Base-by-base conservation (phyloP, 228 moss, liverwort and hornwort species). In the Sphagnum magellanicum region DNA sequence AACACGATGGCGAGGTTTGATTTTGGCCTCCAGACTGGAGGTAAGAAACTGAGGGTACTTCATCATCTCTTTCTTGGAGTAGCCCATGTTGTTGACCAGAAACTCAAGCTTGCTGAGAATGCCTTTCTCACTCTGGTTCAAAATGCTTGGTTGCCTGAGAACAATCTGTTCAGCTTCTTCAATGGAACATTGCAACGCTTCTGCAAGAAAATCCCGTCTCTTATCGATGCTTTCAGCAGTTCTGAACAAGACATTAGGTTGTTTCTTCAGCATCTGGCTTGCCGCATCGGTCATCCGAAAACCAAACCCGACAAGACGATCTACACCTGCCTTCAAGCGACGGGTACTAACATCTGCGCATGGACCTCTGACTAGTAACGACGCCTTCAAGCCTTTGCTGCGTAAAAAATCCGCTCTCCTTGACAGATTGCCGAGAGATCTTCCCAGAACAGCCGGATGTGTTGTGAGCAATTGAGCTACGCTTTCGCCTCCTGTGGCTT, bases 371-470 rank as follows among this genome's bases (percentile, higher is more conserved):
- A 79, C 77, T 49, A 76, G 68, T 4, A 75, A 72, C 11, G 79
- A 71, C 15, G 52, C 77, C 53, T 71, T 61, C 62, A 81, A 72
- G 10, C 74, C 77, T 51, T 77, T 79, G 53, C 72, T 68, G 10
- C 74, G 66, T 13, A 86, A 59, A 65, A 72, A 79, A 5, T 81
- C 77, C 6, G 78, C 64, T 58, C 79, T 86, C 67, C 79, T 86
- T 60, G 72, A 76, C 50, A 86, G 61, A 59, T 77, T 74, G 53
- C 68, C 67, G 32, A 82, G 50, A 80, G 81, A 81, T 10, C 75
- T 59, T n/a, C 81, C 79, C 57, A 86, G 73, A 10, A 79, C 82
- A 51, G 78, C 79, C 63, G 86, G 86, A 69, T 86, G 86, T 12
- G 75, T 77, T 4, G 77, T 86, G 71, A 86, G 61, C 60, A 86